These are phyloP conservation scores for Aspergillus hancockii DNA, from an alignment of 495 filamentous ascomycete genomes.

Conservation along the genomic window DNA sequence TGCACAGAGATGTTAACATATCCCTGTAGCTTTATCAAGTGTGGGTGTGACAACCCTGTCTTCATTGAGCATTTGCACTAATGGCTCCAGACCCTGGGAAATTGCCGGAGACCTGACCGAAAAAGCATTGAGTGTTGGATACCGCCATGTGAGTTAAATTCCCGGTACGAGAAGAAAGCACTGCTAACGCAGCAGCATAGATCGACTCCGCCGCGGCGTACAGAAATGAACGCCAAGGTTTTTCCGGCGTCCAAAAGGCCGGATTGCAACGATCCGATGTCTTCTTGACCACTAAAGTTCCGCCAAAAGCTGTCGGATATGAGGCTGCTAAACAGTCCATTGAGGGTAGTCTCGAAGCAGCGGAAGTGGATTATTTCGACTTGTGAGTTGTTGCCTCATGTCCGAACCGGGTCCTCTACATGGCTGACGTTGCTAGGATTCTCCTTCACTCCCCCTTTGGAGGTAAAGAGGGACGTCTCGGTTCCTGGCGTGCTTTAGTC, in stretches of 20 bases:
- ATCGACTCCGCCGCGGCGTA: neutral
- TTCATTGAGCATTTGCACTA: neutral
- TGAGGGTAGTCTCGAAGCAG: neutral
- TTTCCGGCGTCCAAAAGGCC: neutral
- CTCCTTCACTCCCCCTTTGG: neutral
- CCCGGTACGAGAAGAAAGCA: neutral
- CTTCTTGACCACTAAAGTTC: neutral
- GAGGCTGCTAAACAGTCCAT: neutral
- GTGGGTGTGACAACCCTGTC: neutral
- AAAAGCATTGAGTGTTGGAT: neutral
- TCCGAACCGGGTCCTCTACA: neutral
- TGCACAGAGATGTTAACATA: neutral
- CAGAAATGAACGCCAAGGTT: neutral
- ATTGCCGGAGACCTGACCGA: neutral
- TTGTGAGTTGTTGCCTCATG: neutral
- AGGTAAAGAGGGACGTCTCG: neutral
- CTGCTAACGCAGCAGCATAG: neutral
- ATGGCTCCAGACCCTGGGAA: neutral
- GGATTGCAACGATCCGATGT: neutral
- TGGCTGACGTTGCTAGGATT: neutral
- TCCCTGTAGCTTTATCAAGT: neutral
- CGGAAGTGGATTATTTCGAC: neutral
- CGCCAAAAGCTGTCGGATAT: neutral
- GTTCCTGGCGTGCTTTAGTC: neutral
- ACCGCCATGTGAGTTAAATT: neutral